Percentiles rank a stretch among this genome's conserved stretches.
These are phyloP conservation scores for Beauveria brongniartii DNA, from an alignment of 2,329 filamentous ascomycete species.

Conservation along the genomic window DNA sequence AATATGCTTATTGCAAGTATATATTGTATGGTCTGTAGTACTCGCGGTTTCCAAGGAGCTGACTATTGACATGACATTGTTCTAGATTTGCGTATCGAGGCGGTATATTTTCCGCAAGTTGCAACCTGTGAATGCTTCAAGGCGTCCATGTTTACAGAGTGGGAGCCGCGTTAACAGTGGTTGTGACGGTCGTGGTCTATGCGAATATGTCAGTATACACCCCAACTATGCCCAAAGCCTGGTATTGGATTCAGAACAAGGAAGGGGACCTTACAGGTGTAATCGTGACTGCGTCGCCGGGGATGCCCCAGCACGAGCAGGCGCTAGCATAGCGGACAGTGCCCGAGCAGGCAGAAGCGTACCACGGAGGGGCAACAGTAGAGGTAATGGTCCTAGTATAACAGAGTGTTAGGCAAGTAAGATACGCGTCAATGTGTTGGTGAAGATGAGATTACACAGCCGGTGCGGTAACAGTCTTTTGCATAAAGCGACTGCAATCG, in stretches of 20 bases:
- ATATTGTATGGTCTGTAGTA: no score
- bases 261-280: not conserved
- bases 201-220: not conserved
- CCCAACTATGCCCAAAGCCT: not conserved
- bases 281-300: not conserved
- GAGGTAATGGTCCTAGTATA: not conserved
- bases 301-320: slow-evolving; percentile 7
- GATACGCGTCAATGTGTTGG: no score
- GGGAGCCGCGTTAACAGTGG: not conserved
- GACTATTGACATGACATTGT: no score
- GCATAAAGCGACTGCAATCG: slow-evolving; percentile 2
- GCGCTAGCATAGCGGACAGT: slow-evolving; percentile 1
- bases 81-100: no score
- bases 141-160: not conserved
- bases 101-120: no score
- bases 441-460: not conserved
- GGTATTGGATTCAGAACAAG: no score
- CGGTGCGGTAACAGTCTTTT: not conserved
- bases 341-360: slow-evolving; percentile 1
- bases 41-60: no score
- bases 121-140: not conserved
- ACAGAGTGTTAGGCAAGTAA: not conserved
- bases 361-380: not conserved
- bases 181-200: not conserved
- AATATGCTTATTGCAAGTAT: no score